phyloP scores from a whole-genome alignment of 2,329 filamentous ascomycete genomes.

The Ceratocystis alfenasii region DNA sequence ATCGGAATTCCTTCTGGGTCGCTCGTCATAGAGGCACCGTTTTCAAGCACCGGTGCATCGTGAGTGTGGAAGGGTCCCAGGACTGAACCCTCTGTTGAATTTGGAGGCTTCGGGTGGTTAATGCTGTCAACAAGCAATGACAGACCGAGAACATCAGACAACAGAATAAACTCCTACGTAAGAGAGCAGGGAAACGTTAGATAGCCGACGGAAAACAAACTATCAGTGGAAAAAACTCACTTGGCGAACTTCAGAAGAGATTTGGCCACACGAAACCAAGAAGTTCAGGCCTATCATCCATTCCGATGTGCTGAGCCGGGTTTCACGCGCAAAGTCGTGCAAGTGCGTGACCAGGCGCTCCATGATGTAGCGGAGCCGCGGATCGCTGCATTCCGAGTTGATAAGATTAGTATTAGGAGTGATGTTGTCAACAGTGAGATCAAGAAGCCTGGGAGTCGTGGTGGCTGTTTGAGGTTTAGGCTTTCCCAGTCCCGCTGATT shows the following conservation, averaged over 20 bases:
- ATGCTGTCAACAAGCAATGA: constrained; percentile 65
- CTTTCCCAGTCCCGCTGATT: not conserved
- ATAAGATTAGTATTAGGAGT: constrained; percentile 58
- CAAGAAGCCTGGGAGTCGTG: constrained; percentile 25
- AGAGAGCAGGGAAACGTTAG: not conserved
- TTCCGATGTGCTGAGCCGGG: constrained; percentile 56
- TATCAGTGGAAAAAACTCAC: constrained; percentile 30
- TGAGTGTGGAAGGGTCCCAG: constrained; percentile 71
- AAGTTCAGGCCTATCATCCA: constrained; percentile 63
- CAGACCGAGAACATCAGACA: constrained; percentile 62
- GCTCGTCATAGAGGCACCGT: constrained; percentile 48
- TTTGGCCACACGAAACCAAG: constrained; percentile 56
- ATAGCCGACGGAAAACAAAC: not conserved
- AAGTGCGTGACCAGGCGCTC: constrained; percentile 59
- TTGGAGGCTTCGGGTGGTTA: constrained; percentile 59
- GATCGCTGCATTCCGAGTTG: constrained; percentile 53
- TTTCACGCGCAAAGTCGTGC: constrained; percentile 67
- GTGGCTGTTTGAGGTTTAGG: not conserved
- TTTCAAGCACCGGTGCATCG: constrained; percentile 43
- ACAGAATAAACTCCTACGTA: constrained; percentile 57
- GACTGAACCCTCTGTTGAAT: constrained; percentile 62
- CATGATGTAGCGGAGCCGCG: constrained; percentile 54
- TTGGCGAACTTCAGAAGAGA: constrained; percentile 54
- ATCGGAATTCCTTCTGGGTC: constrained; percentile 54
- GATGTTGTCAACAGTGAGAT: constrained; percentile 63